These are phyloP conservation scores for Boletus coccyginus DNA, from an alignment of 768 basidiomycete genomes.

Conservation along the genomic window DNA sequence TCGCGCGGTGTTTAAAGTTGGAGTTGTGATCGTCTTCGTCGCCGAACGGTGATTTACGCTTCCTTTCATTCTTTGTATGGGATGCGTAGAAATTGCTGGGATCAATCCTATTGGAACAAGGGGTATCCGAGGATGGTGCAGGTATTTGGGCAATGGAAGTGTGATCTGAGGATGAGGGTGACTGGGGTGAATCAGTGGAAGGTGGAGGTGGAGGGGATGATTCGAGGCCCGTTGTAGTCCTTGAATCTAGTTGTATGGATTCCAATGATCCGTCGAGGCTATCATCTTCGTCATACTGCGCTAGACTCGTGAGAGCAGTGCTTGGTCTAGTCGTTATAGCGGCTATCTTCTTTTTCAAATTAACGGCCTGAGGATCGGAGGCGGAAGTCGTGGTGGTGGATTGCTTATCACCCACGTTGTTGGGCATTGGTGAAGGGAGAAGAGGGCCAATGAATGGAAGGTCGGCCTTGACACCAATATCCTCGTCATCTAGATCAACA, in stretches of 20 bases:
- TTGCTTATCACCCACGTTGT: conserved; percentile 12
- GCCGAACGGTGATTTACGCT: conserved; percentile 40
- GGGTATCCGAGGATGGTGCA: conserved; percentile 17
- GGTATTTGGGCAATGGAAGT: conserved; percentile 19
- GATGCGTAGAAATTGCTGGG: conserved; percentile 41
- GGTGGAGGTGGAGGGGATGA: conserved; percentile 32
- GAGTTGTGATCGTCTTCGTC: conserved; percentile 28
- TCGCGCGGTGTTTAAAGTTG: conserved; percentile 17
- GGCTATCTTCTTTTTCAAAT: conserved; percentile 53
- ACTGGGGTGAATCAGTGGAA: conserved; percentile 33
- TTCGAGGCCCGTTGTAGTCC: conserved; percentile 18
- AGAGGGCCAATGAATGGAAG: conserved; percentile 64
- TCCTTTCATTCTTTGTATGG: conserved; percentile 28
- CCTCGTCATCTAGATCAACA: conserved; percentile 44
- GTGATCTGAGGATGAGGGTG: conserved; percentile 31
- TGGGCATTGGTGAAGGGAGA: conserved; percentile 47
- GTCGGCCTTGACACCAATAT: conserved; percentile 48
- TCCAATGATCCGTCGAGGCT: conserved; percentile 27
- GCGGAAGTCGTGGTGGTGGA: conserved; percentile 10
- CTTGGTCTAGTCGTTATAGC: conserved; percentile 32
- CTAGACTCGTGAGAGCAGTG: conserved; percentile 37
- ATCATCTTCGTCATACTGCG: conserved; percentile 43
- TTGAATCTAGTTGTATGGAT: conserved; percentile 14
- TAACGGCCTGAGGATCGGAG: conserved; percentile 52
- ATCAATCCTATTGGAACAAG: conserved; percentile 25